Base-by-base conservation (phyloP, 768 basidiomycete genomes). In the Leccinum variicolor region DNA sequence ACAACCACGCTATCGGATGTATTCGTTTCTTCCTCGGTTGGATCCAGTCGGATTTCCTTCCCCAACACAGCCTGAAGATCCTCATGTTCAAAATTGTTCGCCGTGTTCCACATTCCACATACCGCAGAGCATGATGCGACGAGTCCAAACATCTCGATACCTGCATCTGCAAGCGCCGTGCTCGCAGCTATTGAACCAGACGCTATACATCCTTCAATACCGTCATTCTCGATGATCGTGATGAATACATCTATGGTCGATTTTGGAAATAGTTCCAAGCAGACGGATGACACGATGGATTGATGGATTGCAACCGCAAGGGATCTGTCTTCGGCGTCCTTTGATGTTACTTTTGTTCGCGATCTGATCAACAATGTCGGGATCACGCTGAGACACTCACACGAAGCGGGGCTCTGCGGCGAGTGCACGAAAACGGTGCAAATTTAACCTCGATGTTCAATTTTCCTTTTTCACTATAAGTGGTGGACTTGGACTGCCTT, bases 381-480 rank as follows among this genome's bases (percentile, higher is more conserved):
- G 26, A 53, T 46, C 34, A 50, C 53, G 52, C 21, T 21, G 41
- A 54, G 58, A 61, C 4, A 68, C 88, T 74, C 74, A 96, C 96
- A 60, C 90, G 86, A 64, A 96, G 82, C 0, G 96, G 96, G 7
- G 90, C 87, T 68, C 89, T 79, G 63, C 96, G 78, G 15, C 78
- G 81, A 28, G 77, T 73, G 64, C 88, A 93, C 8, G 97, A 93
- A 71, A 96, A 99, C 0, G 97, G 97, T 2, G 95, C 83, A 66
- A 95, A 98, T 74, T 98, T 98, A 52, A 98, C 92, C 74, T 98
- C 95, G 7, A 99, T 90, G 58, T 94, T 98, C 52, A 99, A 74
- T 53, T 82, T 83, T 1, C 96, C 97, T 57, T 84, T 87, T 64
- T 98, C 96, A 60, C 81, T 93, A 69, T 95, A 99, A 3, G 84